Evolutionary conservation across 305 asterid species (phyloP).

Genomic region (Salvia sclarea): DNA sequence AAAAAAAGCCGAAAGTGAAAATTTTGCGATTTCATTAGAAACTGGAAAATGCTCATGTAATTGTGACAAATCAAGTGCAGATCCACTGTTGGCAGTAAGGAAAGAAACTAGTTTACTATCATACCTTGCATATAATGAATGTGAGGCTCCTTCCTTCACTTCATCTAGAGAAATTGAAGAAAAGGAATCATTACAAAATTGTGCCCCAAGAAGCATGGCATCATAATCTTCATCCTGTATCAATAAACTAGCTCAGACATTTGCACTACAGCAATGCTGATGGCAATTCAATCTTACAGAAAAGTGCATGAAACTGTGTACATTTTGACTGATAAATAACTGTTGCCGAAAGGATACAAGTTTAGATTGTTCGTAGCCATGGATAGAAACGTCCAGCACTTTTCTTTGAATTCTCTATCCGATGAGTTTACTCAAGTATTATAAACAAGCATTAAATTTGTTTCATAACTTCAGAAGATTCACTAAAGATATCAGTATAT

Average conservation of each 20-base stretch:
- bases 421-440: conserved; percentile 14
- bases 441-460: conserved; percentile 12
- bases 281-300: neutral
- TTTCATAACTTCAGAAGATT: conserved; percentile 5
- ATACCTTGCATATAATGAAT: conserved; percentile 81
- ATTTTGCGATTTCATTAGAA: conserved; percentile 7
- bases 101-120: conserved; percentile 3
- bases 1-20: neutral
- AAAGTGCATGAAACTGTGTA: conserved; percentile 19
- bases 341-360: conserved; percentile 12
- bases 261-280: conserved; percentile 13
- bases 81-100: neutral
- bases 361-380: conserved; percentile 10
- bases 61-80: conserved; percentile 2
- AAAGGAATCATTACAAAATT: conserved; percentile 87
- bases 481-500: neutral
- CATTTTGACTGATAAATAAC: conserved; percentile 1
- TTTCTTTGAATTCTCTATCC: neutral
- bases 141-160: conserved; percentile 51
- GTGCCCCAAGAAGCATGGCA: conserved; percentile 89
- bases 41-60: neutral
- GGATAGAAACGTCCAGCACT: neutral
- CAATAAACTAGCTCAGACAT: conserved; percentile 17
- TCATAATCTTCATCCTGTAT: conserved; percentile 89
- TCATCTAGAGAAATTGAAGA: conserved; percentile 67